Conservation (phyloP, 805 yeast genomes). For the Isabelozyma heimii region DNA sequence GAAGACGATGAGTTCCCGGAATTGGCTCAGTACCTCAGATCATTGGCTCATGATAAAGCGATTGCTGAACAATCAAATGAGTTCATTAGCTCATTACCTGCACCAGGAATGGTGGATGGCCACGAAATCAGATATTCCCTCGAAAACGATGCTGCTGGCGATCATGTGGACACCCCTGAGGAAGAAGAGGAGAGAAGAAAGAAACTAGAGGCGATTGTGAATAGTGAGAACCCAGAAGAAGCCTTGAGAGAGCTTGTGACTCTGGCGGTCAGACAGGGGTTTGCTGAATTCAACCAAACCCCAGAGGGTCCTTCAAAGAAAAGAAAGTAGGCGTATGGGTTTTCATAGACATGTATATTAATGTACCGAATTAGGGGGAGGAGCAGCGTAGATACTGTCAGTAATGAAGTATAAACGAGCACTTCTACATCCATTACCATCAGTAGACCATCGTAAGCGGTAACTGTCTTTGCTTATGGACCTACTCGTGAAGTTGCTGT, state of each 20-base stretch:
- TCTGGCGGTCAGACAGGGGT: slow-evolving; percentile 61
- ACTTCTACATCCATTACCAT: too few species aligned
- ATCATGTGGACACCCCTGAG: slow-evolving; percentile 36
- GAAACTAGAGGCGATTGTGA: slow-evolving; percentile 66
- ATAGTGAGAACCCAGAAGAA: slow-evolving; percentile 80
- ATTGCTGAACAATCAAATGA: slow-evolving; percentile 11
- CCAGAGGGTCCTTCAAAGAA: slow-evolving; percentile 28
- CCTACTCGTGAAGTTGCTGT: too few species aligned
- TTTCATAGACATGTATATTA: not conserved
- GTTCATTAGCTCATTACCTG: slow-evolving; percentile 27
- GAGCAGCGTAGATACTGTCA: too few species aligned
- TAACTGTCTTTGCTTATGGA: too few species aligned
- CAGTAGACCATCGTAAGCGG: too few species aligned
- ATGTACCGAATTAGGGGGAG: too few species aligned
- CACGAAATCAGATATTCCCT: slow-evolving; percentile 58
- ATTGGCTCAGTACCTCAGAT: slow-evolving; percentile 58
- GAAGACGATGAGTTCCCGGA: slow-evolving; percentile 88
- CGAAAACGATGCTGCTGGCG: slow-evolving; percentile 37
- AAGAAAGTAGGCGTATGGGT: slow-evolving; percentile 16
- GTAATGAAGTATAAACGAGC: too few species aligned
- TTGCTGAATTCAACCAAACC: slow-evolving; percentile 23
- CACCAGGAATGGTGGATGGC: slow-evolving; percentile 38
- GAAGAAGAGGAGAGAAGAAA: slow-evolving; percentile 54
- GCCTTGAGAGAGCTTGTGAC: slow-evolving; percentile 66
- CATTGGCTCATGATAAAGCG: slow-evolving; percentile 33